Evolutionary conservation across 2,329 filamentous ascomycete species (phyloP), one percentile per base, ranked within the genome.

Genomic region (Ceratocystis alfenasii): DNA sequence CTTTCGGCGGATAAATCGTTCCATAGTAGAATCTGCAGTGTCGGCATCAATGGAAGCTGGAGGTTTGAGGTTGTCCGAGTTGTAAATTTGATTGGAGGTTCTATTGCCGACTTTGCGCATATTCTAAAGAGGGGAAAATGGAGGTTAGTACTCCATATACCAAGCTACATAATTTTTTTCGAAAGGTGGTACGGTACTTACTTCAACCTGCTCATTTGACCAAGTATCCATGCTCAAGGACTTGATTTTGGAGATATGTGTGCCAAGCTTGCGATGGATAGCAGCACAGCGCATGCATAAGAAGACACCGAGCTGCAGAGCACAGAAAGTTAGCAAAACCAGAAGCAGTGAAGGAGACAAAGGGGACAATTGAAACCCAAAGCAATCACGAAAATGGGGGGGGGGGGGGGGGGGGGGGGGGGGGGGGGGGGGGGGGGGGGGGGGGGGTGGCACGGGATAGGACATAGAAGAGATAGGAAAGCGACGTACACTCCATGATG

Each of bases 191-290:
- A 15, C 20, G 15, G 30, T 64, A 76, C 83, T 77, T 79, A 96
- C 92, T 77, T 99, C 94, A 69, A 99, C 92, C 78, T 99, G 94
- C 68, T 97, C 94, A 72, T 87, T 87, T 62, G 89, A 86, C 94
- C 94, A 99, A 70, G 88, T 94, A 77, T 99, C 94, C 92, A 99
- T 97, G 75, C 89, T 97, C 78, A 99, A 77, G 46, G 92, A 97
- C 77, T 99, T 99, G 79, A 99, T 91, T 76, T 99, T 99, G 70
- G 92, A 96, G 69, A 99, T 90, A 76, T 99, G 94, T 50, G 94
- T 97, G 68, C 94, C 94, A 72, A 99, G 81, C 77, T 97, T 97
- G 73, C 94, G 89, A 79, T 99, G 94, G 73, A 97, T 83, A 65
- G 91, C 84, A 65, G 92, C 94, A 80, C 94, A 99, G 74, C 94